phyloP scores from a whole-genome alignment of 495 filamentous ascomycete species.

The Jackrogersella minutella region DNA sequence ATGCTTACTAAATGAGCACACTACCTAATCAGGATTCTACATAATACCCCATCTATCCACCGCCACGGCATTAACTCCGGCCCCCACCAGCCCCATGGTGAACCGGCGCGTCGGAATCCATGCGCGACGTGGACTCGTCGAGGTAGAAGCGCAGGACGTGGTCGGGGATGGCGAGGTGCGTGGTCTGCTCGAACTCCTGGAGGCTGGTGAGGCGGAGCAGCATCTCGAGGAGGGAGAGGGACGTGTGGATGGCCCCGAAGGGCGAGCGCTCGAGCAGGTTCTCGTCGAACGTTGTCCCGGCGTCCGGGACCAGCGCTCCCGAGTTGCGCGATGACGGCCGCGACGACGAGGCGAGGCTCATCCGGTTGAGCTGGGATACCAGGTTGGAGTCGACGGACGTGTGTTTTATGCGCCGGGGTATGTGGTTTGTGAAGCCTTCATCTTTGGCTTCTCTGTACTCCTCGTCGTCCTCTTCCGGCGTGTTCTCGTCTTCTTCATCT shows the following conservation, averaged over 20 bases:
- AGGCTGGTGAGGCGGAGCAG: constrained; percentile 89
- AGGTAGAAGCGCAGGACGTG: constrained; percentile 95
- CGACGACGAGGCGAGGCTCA: constrained; percentile 47
- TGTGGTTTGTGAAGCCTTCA: background rate
- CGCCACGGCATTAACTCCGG: background rate
- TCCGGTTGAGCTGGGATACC: constrained; percentile 50
- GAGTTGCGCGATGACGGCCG: constrained; percentile 34
- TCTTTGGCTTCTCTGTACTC: constrained; percentile 34
- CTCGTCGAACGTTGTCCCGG: constrained; percentile 7
- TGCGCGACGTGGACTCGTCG: constrained; percentile 68
- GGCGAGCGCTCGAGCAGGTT: constrained; percentile 46
- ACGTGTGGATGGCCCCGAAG: constrained; percentile 71
- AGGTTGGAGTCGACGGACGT: constrained; percentile 50
- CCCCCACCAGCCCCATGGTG: constrained; percentile 12
- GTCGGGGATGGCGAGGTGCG: constrained; percentile 93
- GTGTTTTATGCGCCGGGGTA: constrained; percentile 22
- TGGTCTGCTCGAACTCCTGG: constrained; percentile 96
- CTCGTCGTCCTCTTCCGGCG: constrained; percentile 39
- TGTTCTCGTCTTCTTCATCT: constrained; percentile 48
- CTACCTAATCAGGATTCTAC: background rate
- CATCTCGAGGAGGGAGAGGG: constrained; percentile 92
- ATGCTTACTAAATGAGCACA: background rate
- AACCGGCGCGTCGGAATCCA: constrained; percentile 19
- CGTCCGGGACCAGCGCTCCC: constrained; percentile 1
- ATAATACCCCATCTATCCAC: background rate